These are phyloP conservation scores for Penicillium nucicola DNA, from an alignment of 495 filamentous ascomycete genomes.

Conservation along the genomic window DNA sequence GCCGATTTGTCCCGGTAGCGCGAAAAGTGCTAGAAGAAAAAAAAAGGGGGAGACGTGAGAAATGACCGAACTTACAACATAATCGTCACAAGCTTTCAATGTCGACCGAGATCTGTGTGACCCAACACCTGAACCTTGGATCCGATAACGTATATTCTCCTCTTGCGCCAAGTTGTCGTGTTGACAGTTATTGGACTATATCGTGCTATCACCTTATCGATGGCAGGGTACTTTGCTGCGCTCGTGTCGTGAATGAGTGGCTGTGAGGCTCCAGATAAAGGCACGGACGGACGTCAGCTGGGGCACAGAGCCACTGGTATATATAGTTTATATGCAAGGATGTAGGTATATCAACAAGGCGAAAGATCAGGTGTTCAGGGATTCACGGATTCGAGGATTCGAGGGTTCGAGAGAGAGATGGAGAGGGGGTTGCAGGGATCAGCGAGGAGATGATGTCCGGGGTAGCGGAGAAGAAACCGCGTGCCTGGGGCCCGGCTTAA, in stretches of 20 bases:
- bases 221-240: no score
- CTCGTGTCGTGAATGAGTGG: not conserved
- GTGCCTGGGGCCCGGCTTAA: slow-evolving; percentile 27
- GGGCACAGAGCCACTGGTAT: not conserved
- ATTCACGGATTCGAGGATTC: not conserved
- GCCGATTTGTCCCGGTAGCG: no score
- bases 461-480: slow-evolving; percentile 30
- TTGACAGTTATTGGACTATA: not conserved
- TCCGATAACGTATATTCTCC: not conserved
- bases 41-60: not conserved
- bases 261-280: not conserved
- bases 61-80: slow-evolving; percentile 37
- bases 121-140: slow-evolving; percentile 1
- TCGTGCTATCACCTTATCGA: not conserved
- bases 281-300: not conserved
- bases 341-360: not conserved
- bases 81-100: slow-evolving; percentile 12
- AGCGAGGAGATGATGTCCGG: slow-evolving; percentile 20
- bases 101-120: slow-evolving; percentile 9
- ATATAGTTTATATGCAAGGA: not conserved
- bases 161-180: not conserved
- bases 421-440: slow-evolving; percentile 12
- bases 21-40: not conserved
- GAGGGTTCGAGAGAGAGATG: not conserved
- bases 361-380: not conserved